These are phyloP conservation scores for Yamadazyma jaroonii DNA, from an alignment of 1,139 yeast species.

Conservation along the genomic window DNA sequence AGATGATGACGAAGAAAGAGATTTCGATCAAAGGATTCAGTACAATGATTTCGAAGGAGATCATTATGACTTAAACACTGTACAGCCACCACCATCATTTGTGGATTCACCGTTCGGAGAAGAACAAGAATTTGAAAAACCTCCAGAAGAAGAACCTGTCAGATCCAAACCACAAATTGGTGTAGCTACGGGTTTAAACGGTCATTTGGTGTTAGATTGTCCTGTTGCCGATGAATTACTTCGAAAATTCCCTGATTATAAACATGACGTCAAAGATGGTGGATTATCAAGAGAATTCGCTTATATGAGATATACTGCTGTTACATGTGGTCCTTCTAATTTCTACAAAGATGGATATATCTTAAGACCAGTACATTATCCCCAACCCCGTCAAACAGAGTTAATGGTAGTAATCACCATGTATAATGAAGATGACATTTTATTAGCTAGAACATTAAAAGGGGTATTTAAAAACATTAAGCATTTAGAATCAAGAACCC, in stretches of 20 bases:
- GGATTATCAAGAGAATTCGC: constrained; percentile 47
- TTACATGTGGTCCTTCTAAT: constrained; percentile 50
- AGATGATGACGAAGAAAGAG: constrained; percentile 42
- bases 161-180: constrained; percentile 38
- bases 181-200: constrained; percentile 41
- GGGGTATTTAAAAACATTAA: constrained; percentile 49
- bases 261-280: constrained; percentile 32
- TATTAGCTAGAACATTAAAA: constrained; percentile 45
- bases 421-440: constrained; percentile 49
- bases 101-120: constrained; percentile 34
- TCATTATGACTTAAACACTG: constrained; percentile 40
- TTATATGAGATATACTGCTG: constrained; percentile 50
- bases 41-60: constrained; percentile 44
- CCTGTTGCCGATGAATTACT: constrained; percentile 49
- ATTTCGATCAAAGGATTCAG: constrained; percentile 39
- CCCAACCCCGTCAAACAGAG: constrained; percentile 44
- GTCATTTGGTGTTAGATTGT: constrained; percentile 50
- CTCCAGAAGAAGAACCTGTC: constrained; percentile 35
- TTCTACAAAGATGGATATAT: constrained; percentile 45
- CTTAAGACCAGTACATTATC: constrained; percentile 46
- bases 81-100: constrained; percentile 22
- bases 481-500: constrained; percentile 42
- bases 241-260: constrained; percentile 43
- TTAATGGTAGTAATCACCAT: constrained; percentile 47
- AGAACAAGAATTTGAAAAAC: constrained; percentile 24